Conservation (phyloP, 2,329 filamentous ascomycete species). For the Aspergillus jensenii region DNA sequence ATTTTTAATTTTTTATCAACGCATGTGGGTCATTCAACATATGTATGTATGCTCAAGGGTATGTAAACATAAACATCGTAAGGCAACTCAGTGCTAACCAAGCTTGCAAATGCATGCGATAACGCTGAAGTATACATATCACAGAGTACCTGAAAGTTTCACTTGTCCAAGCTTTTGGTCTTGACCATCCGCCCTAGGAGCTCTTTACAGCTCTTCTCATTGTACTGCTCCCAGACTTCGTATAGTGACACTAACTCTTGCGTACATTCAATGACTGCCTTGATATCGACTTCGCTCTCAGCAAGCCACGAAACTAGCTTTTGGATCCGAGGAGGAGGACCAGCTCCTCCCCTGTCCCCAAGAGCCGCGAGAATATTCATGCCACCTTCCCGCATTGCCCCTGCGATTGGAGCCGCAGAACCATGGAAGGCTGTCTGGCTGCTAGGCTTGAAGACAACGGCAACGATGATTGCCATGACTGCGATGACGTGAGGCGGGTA, state of each 20-base stretch:
- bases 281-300: constrained; percentile 81
- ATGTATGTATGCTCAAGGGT: not conserved
- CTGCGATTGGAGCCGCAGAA: constrained; percentile 33
- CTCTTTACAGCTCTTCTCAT: constrained; percentile 65
- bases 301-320: constrained; percentile 79
- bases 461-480: constrained; percentile 80
- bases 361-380: constrained; percentile 36
- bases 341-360: constrained; percentile 30
- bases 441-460: constrained; percentile 73
- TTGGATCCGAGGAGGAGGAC: constrained; percentile 48
- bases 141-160: constrained; percentile 18
- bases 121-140: not conserved
- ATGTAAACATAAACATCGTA: not conserved
- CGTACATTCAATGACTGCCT: constrained; percentile 81
- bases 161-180: constrained; percentile 58
- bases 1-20: not conserved
- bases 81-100: not conserved
- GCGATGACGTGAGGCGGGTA: constrained; percentile 85
- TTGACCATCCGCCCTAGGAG: constrained; percentile 63
- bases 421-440: constrained; percentile 44
- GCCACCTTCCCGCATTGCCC: constrained; percentile 37
- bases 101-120: not conserved
- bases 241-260: constrained; percentile 92
- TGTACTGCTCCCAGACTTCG: constrained; percentile 69
- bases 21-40: not conserved